phyloP scores from a whole-genome alignment of 2,329 filamentous ascomycete genomes.

The Hirsutella minnesotensis region DNA sequence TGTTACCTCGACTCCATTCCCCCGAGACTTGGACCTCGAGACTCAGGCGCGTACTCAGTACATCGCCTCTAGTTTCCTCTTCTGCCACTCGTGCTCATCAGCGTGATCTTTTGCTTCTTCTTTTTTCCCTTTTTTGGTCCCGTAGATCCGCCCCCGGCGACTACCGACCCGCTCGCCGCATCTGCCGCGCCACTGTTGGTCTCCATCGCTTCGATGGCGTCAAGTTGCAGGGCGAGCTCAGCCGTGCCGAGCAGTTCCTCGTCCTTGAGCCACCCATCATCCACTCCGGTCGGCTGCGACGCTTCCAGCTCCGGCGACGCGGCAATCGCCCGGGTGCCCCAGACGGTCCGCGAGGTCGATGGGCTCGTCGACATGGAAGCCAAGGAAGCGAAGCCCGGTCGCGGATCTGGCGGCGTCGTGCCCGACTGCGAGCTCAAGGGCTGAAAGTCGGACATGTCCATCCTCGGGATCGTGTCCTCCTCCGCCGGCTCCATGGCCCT shows the following conservation, averaged over 20 bases:
- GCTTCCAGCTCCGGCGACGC: slow-evolving; percentile 42
- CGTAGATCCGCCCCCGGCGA: slow-evolving; percentile 14
- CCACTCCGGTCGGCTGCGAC: slow-evolving; percentile 17
- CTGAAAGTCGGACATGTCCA: slow-evolving; percentile 52
- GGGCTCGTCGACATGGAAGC: slow-evolving; percentile 76
- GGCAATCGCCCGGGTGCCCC: slow-evolving; percentile 70
- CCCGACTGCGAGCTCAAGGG: slow-evolving; percentile 41
- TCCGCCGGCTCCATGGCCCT: slow-evolving; percentile 25
- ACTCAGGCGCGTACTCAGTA: background rate
- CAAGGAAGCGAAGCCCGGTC: slow-evolving; percentile 53
- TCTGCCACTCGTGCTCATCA: slow-evolving; percentile 56
- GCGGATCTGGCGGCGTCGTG: slow-evolving; percentile 42
- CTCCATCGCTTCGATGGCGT: slow-evolving; percentile 35
- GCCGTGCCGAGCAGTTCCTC: slow-evolving; percentile 58
- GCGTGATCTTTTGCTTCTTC: slow-evolving; percentile 60
- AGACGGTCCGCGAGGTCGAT: slow-evolving; percentile 66
- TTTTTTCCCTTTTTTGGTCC: slow-evolving; percentile 43
- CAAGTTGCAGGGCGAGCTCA: slow-evolving; percentile 48
- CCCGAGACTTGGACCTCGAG: too few relatives aligned
- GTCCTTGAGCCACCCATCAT: slow-evolving; percentile 80
- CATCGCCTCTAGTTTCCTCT: slow-evolving; percentile 24
- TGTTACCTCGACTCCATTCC: too few relatives aligned
- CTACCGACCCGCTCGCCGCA: slow-evolving; percentile 4
- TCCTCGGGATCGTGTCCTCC: slow-evolving; percentile 22
- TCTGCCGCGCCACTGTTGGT: slow-evolving; percentile 6